Evolutionary conservation across 805 yeast genomes (phyloP), one percentile per base, ranked within the genome.

Genomic region (Candida bentonensis): DNA sequence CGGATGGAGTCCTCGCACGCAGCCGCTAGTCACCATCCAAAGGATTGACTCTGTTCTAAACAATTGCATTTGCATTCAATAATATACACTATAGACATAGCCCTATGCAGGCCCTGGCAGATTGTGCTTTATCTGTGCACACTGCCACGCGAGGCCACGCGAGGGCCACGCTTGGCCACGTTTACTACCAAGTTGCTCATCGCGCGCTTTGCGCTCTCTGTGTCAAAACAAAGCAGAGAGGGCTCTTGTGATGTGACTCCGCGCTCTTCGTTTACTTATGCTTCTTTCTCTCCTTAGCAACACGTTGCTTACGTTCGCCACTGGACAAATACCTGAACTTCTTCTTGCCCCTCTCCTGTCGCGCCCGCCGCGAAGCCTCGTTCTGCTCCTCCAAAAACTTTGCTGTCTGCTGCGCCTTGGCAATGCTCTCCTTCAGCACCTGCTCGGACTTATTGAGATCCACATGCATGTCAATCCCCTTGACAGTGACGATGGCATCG

Each of bases 241-340:
- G n/a, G 43, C 43, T 3, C 4, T 25, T 4, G 44, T 15, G 3
- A 23, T 13, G 30, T 4, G 21, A 13, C 15, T 22, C 4, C 21
- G 3, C 4, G 15, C 21, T 41, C 4, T 17, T 17, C 25, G 39
- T 28, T 36, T 13, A 49, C 62, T 63, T 44, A 59, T 53, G 42
- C 60, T 63, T 42, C 62, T 49, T 49, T 65, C 61, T 73, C 65
- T 64, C 73, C 61, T 65, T 74, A 23, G 53, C 39, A 23, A 52
- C 72, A 47, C 76, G 75, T 20, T 61, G 62, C 53, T 66, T 77
- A 63, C 97, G 74, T 63, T 87, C 96, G 22, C 69, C 64, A 61
- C 86, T 85, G 42, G 92, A 75, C 60, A 88, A 70, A 54, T 88
- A 89, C 64, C 96, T 76, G 57, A 87, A 87, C 71, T 88, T 88